Conservation (phyloP, 345 rosid genomes). For the Bruguiera sexangula region DNA sequence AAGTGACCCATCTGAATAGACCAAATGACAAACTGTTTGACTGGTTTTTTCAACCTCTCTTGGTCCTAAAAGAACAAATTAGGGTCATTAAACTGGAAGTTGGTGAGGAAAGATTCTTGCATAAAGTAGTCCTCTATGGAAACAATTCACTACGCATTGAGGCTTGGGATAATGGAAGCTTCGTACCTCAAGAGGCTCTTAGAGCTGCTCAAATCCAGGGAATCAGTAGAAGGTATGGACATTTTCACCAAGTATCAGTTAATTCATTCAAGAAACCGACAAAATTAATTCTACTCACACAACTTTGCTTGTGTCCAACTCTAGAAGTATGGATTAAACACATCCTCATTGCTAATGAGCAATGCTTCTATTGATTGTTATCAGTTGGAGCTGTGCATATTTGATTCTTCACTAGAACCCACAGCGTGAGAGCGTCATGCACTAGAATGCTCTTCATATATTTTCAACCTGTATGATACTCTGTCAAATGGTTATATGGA, state of each 20-base stretch:
- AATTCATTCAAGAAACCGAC: not conserved
- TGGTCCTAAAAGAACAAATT: constrained; percentile 73
- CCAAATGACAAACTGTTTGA: constrained; percentile 71
- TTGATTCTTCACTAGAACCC: no score
- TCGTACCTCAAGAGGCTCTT: constrained; percentile 48
- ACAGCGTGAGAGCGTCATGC: no score
- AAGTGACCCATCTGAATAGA: constrained; percentile 59
- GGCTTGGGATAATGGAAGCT: constrained; percentile 52
- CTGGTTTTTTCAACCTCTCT: constrained; percentile 68
- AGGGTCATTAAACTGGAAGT: constrained; percentile 51
- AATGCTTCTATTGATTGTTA: not conserved
- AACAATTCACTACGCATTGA: constrained; percentile 44
- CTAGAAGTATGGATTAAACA: not conserved
- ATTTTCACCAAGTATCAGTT: not conserved
- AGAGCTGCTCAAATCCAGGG: constrained; percentile 79
- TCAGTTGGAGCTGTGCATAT: no score
- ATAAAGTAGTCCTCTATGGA: constrained; percentile 62
- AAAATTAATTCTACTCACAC: not conserved
- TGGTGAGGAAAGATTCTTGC: constrained; percentile 57
- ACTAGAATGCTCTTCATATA: no score
- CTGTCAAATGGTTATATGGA: no score
- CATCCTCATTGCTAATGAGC: not conserved
- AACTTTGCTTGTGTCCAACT: not conserved
- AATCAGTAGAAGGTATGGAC: constrained; percentile 71
- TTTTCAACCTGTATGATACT: no score